Evolutionary conservation across 345 rosid species (phyloP).

Genomic region (Salix koriyanagi): DNA sequence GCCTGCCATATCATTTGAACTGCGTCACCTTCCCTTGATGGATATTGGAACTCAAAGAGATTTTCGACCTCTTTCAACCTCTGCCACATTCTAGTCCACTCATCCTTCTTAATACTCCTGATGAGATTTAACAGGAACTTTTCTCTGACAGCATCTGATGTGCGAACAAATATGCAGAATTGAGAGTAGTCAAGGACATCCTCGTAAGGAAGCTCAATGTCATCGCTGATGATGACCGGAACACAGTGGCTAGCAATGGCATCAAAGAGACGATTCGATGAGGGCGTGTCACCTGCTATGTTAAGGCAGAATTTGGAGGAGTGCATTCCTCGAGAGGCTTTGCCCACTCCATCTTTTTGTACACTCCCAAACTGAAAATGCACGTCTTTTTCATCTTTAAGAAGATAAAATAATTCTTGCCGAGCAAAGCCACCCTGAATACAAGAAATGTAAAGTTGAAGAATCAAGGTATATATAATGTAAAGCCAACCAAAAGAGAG

Average conservation of each 20-base stretch:
- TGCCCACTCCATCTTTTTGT: constrained; percentile 52
- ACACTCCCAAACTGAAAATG: constrained; percentile 86
- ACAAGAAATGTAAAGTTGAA: not conserved
- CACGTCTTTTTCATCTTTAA: constrained; percentile 76
- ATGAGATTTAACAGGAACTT: constrained; percentile 59
- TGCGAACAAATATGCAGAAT: constrained; percentile 79
- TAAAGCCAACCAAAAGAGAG: not conserved
- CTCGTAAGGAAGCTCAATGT: constrained; percentile 90
- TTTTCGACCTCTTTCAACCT: constrained; percentile 56
- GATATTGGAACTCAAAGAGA: constrained; percentile 57
- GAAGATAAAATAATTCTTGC: constrained; percentile 69
- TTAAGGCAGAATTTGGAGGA: constrained; percentile 88
- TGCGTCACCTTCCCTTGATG: constrained; percentile 59
- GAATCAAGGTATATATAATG: constrained; percentile 1
- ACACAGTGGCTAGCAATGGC: constrained; percentile 94
- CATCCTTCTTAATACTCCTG: constrained; percentile 60
- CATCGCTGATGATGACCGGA: constrained; percentile 87
- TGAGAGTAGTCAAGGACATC: constrained; percentile 82
- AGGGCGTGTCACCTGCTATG: constrained; percentile 97
- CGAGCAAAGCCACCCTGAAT: constrained; percentile 79
- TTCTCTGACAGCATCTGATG: constrained; percentile 70
- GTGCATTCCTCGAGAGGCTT: constrained; percentile 79
- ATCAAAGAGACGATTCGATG: constrained; percentile 92
- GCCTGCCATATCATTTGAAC: constrained; percentile 96
- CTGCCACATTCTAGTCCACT: constrained; percentile 72